Evolutionary conservation across 2,329 filamentous ascomycete species (phyloP).

Genomic region (Balansia obtecta): DNA sequence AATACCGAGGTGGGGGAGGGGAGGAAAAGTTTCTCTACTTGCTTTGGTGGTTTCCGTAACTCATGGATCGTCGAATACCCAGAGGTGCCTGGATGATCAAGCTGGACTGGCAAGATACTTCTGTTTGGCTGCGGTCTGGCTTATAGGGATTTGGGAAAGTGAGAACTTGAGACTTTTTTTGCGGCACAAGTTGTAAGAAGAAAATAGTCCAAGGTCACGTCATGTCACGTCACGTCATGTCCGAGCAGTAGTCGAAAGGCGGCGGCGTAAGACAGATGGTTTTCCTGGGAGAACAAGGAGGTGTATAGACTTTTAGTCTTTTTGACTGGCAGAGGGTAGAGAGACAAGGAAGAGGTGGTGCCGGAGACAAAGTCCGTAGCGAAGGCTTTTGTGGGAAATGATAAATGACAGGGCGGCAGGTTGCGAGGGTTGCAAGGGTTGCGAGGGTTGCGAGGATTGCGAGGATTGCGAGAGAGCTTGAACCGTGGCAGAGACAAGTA

Average conservation of each 20-base stretch:
- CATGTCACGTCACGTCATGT: too few species aligned
- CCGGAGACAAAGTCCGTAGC: not conserved
- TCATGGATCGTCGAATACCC: not conserved
- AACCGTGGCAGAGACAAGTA: not conserved
- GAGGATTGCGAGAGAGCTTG: not conserved
- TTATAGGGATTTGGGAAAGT: not conserved
- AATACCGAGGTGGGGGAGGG: not conserved
- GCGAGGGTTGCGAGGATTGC: too few species aligned
- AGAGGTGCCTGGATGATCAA: not conserved
- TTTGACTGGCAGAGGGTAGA: too few species aligned
- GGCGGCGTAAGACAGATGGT: not conserved
- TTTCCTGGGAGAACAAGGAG: not conserved
- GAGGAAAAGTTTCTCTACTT: conserved; percentile 1
- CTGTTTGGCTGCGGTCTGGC: not conserved
- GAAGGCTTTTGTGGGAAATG: not conserved
- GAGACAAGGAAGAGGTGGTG: not conserved
- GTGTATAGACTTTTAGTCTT: too few species aligned
- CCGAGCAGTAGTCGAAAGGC: not conserved
- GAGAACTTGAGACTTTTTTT: too few species aligned
- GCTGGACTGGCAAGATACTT: not conserved
- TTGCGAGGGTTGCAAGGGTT: too few species aligned
- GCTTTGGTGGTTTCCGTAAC: conserved; percentile 2
- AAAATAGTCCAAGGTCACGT: not conserved
- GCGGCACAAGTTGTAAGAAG: not conserved
- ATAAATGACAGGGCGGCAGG: not conserved